phyloP scores from a whole-genome alignment of 768 basidiomycete species.

The Krasilnikovozyma curviuscula region DNA sequence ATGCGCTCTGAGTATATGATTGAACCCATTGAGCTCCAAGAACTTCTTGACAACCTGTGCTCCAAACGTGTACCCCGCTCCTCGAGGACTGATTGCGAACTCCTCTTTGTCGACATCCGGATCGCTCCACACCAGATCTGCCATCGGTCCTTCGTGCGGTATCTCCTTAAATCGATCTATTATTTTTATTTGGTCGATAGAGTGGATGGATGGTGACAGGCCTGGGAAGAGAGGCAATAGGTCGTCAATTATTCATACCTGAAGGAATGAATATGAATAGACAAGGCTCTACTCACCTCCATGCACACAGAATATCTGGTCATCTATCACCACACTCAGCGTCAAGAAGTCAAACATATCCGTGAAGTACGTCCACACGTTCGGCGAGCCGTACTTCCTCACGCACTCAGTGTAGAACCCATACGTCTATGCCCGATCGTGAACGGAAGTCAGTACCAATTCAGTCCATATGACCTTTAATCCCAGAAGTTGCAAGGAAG shows the following conservation, averaged over 20 bases:
- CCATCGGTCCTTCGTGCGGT: constrained; percentile 98
- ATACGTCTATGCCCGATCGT: constrained; percentile 48
- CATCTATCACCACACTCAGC: constrained; percentile 91
- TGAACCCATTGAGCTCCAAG: constrained; percentile 85
- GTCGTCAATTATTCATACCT: background rate
- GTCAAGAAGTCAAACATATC: constrained; percentile 99
- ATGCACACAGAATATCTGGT: constrained; percentile 97
- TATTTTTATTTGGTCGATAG: constrained; percentile 98
- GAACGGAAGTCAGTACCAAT: background rate
- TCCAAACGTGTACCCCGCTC: constrained; percentile 96
- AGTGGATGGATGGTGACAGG: constrained; percentile 91
- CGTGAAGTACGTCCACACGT: constrained; percentile 98
- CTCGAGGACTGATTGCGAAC: constrained; percentile 86
- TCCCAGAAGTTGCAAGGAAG: background rate
- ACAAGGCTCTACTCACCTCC: constrained; percentile 44
- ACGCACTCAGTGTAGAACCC: constrained; percentile 98
- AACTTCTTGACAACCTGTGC: constrained; percentile 96
- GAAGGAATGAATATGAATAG: too few relatives aligned
- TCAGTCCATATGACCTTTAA: background rate
- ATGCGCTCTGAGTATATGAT: constrained; percentile 91
- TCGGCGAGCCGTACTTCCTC: constrained; percentile 83
- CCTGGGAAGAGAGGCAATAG: constrained; percentile 33
- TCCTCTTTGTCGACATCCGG: constrained; percentile 98
- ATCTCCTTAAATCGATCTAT: constrained; percentile 99
- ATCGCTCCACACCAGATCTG: constrained; percentile 98